Conservation (phyloP, 192 early-diverging fungal genomes). For the Coemansia sp. region DNA sequence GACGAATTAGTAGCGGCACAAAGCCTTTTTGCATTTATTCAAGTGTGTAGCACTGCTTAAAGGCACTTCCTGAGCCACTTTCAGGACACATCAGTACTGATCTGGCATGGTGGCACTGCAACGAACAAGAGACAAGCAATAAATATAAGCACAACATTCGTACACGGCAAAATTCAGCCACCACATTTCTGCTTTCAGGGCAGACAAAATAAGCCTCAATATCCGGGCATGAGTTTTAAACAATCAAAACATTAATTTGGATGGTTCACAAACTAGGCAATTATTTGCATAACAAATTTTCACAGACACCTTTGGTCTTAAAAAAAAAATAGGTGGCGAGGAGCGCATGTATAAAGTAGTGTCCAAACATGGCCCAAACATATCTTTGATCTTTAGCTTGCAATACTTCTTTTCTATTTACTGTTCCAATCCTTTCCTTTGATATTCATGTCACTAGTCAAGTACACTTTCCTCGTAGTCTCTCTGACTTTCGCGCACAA, state of each 20-base stretch:
- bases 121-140: background rate
- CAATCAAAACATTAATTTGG: background rate
- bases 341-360: no score
- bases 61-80: background rate
- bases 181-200: background rate
- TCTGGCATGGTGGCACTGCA: conserved; percentile 1
- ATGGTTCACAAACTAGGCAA: background rate
- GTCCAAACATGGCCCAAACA: no score
- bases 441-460: background rate
- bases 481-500: no score
- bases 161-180: background rate
- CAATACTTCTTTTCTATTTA: no score
- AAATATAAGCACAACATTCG: background rate
- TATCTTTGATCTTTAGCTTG: background rate
- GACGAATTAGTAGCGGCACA: background rate
- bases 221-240: background rate
- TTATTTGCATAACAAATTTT: no score
- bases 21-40: background rate
- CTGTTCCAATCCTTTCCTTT: no score
- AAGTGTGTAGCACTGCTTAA: background rate
- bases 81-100: background rate
- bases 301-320: background rate
- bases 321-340: background rate
- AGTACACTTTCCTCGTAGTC: no score
- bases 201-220: background rate